These are phyloP conservation scores for Acanthamoeba sp. DNA, from an alignment of 208 protist genomes.

Conservation along the genomic window DNA sequence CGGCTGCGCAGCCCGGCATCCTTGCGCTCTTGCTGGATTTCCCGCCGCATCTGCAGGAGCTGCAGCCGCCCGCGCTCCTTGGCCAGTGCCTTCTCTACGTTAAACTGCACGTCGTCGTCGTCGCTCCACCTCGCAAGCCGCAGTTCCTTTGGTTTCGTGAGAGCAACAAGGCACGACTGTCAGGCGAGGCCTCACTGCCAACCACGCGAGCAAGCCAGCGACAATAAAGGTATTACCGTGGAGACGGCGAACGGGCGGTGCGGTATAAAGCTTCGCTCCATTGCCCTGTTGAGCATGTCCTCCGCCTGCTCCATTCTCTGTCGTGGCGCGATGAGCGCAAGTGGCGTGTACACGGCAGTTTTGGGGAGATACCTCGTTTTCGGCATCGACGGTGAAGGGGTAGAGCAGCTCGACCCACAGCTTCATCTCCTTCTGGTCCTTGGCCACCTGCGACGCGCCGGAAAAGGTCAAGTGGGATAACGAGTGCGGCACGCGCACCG, in stretches of 20 bases:
- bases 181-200: no score
- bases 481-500: no score
- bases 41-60: neutral
- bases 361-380: conserved; percentile 48
- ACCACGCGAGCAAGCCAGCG: no score
- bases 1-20: neutral
- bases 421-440: conserved; percentile 40
- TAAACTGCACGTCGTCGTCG: neutral
- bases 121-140: neutral
- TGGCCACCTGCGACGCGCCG: conserved; percentile 67
- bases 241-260: neutral
- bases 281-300: conserved; percentile 15
- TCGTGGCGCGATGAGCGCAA: neutral
- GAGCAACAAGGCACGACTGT: no score
- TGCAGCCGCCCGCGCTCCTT: neutral
- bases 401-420: conserved; percentile 47
- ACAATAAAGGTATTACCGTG: neutral
- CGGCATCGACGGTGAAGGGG: conserved; percentile 59
- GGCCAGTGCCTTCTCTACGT: neutral
- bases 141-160: neutral
- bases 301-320: conserved; percentile 45
- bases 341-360: neutral
- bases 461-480: no score
- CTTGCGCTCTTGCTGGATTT: neutral
- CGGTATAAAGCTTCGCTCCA: neutral